Evolutionary conservation across 169 alveolate genomes (phyloP).

Genomic region (Plasmodium falciparum): DNA sequence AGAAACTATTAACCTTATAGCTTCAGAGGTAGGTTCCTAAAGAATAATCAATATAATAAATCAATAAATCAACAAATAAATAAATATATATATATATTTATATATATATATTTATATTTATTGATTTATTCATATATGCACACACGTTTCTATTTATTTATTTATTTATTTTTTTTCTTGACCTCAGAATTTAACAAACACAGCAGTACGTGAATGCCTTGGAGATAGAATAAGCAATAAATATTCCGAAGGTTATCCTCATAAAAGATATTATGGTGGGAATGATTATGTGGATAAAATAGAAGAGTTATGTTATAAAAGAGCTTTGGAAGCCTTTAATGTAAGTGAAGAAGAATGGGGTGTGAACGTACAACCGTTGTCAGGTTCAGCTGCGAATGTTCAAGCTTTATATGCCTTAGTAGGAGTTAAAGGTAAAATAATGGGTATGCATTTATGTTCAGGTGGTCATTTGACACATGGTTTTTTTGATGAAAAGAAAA

Average conservation of each 20-base stretch:
- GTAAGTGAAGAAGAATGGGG: constrained; percentile 96
- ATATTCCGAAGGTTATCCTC: constrained; percentile 98
- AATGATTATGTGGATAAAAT: constrained; percentile 91
- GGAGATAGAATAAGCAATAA: constrained; percentile 94
- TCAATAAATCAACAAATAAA: too few species aligned
- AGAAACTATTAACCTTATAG: constrained; percentile 87
- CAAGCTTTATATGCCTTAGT: constrained; percentile 96
- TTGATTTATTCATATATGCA: constrained; percentile 1
- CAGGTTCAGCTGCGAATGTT: constrained; percentile 98
- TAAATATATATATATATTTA: neutral
- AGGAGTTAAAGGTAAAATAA: constrained; percentile 96
- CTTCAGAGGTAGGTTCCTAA: constrained; percentile 85
- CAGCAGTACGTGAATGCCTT: constrained; percentile 93
- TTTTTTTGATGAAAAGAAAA: constrained; percentile 90
- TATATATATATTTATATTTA: constrained; percentile 23
- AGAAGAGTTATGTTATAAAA: constrained; percentile 90
- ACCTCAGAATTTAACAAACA: constrained; percentile 89
- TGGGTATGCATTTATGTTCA: constrained; percentile 96
- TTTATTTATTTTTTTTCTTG: neutral
- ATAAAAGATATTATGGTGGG: constrained; percentile 96
- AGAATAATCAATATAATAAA: neutral
- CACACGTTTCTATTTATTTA: neutral
- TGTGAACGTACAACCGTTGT: constrained; percentile 97
- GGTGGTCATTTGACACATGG: constrained; percentile 98
- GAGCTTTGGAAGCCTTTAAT: constrained; percentile 96